These are phyloP conservation scores for Aspergillus mulundensis DNA, from an alignment of 495 filamentous ascomycete genomes.

Conservation along the genomic window DNA sequence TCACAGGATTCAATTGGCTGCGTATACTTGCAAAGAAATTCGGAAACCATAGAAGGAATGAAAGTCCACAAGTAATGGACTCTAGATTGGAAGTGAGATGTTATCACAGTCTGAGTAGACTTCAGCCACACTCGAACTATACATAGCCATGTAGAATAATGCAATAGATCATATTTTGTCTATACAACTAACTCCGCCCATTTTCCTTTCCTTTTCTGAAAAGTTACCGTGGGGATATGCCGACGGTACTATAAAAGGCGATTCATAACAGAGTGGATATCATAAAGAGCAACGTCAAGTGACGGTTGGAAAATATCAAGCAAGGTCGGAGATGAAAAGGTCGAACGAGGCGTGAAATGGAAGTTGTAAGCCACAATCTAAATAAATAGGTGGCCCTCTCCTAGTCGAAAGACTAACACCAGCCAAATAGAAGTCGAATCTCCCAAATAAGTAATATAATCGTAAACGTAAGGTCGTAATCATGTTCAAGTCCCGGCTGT, in stretches of 20 bases:
- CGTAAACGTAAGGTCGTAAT: constrained; percentile 18
- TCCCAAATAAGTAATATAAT: constrained; percentile 8
- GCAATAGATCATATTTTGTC: constrained; percentile 9
- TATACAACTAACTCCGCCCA: constrained; percentile 18
- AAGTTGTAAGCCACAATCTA: not conserved
- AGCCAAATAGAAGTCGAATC: not conserved
- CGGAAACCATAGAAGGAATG: too few species aligned
- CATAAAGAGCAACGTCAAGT: constrained; percentile 19
- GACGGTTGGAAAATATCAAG: constrained; percentile 5
- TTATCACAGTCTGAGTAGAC: not conserved
- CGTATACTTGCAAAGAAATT: too few species aligned
- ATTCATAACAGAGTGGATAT: constrained; percentile 28
- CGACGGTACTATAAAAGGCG: constrained; percentile 2
- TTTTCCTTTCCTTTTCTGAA: constrained; percentile 8
- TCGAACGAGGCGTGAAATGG: constrained; percentile 11
- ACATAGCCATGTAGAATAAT: not conserved
- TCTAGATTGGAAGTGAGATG: too few species aligned
- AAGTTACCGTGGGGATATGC: not conserved
- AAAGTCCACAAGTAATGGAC: too few species aligned
- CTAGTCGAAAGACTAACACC: constrained; percentile 2
- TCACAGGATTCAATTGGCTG: too few species aligned
- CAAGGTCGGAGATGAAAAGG: constrained; percentile 21
- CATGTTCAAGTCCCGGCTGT: constrained; percentile 14
- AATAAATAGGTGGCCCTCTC: not conserved
- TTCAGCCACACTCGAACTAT: not conserved